A percentile compares a stretch with the other conserved stretches of the same genome.
Conservation (phyloP, 2,329 filamentous ascomycete species). For the Davidsoniella neocaledoniae region DNA sequence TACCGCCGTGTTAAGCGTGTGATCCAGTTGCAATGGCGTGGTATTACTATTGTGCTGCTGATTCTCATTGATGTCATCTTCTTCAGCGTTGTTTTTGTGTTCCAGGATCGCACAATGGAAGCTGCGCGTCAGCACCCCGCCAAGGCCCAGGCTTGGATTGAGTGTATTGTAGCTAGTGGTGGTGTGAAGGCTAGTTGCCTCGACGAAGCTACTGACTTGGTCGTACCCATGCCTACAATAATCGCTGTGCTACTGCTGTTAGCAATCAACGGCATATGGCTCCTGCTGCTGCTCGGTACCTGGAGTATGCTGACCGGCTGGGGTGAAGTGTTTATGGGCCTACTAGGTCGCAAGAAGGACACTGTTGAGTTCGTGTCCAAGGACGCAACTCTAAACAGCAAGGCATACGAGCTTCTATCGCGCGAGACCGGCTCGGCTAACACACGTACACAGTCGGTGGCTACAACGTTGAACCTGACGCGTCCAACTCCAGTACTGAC, state of each 20-base stretch:
- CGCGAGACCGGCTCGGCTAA: slow-evolving; percentile 37
- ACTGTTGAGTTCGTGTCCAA: slow-evolving; percentile 65
- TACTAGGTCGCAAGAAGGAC: slow-evolving; percentile 37
- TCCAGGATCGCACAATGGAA: slow-evolving; percentile 58
- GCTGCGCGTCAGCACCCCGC: slow-evolving; percentile 35
- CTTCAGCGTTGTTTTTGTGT: slow-evolving; percentile 82
- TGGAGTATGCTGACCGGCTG: slow-evolving; percentile 77
- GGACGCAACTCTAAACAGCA: slow-evolving; percentile 55
- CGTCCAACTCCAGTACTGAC: slow-evolving; percentile 6
- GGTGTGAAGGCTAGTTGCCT: slow-evolving; percentile 54
- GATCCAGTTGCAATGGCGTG: slow-evolving; percentile 84
- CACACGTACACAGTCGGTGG: slow-evolving; percentile 29
- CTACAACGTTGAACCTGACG: slow-evolving; percentile 17
- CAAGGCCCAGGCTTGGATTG: slow-evolving; percentile 48
- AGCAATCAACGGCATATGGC: slow-evolving; percentile 73
- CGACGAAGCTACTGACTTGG: slow-evolving; percentile 38
- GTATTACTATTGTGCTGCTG: slow-evolving; percentile 74
- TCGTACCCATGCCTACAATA: slow-evolving; percentile 60
- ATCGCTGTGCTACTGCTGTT: slow-evolving; percentile 70
- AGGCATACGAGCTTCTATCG: slow-evolving; percentile 69
- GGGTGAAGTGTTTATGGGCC: slow-evolving; percentile 43
- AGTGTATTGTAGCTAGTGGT: slow-evolving; percentile 44
- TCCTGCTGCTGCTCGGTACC: slow-evolving; percentile 64
- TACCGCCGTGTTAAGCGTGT: slow-evolving; percentile 77
- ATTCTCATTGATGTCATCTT: slow-evolving; percentile 87